Evolutionary conservation across 352 stramenopile genomes (phyloP).

Genomic region (Globisporangium camurandrum): DNA sequence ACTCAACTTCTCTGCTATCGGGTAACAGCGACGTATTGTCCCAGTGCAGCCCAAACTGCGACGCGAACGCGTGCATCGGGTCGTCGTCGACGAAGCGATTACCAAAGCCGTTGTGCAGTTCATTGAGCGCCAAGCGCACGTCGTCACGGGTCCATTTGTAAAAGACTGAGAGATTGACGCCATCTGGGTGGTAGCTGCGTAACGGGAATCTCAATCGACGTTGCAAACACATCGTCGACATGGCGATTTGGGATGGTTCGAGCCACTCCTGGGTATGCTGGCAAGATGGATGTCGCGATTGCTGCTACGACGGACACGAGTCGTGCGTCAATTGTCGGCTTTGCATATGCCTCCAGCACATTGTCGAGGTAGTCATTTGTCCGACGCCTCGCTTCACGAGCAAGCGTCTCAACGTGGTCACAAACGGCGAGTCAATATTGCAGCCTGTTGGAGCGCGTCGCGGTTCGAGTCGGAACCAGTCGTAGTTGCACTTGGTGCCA

Average conservation of each 20-base stretch:
- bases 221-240: not conserved
- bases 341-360: not conserved
- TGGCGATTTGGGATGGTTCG: not conserved
- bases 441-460: not conserved
- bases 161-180: not conserved
- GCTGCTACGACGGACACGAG: not conserved
- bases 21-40: not conserved
- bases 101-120: not conserved
- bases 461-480: not conserved
- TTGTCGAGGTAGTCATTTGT: not conserved
- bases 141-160: not conserved
- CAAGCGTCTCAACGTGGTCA: not conserved
- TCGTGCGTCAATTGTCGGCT: not conserved
- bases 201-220: not conserved
- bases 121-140: not conserved
- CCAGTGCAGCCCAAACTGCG: constrained; percentile 1
- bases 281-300: not conserved
- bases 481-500: not conserved
- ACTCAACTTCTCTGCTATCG: not conserved
- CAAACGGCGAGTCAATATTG: not conserved
- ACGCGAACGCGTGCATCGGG: not conserved
- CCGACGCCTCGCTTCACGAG: too few relatives aligned
- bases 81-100: not conserved
- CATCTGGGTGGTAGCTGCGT: not conserved
- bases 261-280: not conserved